Percentiles rank a stretch among this genome's conserved stretches.
phyloP scores from a whole-genome alignment of 352 stramenopile species.

The Globisporangium splendens region DNA sequence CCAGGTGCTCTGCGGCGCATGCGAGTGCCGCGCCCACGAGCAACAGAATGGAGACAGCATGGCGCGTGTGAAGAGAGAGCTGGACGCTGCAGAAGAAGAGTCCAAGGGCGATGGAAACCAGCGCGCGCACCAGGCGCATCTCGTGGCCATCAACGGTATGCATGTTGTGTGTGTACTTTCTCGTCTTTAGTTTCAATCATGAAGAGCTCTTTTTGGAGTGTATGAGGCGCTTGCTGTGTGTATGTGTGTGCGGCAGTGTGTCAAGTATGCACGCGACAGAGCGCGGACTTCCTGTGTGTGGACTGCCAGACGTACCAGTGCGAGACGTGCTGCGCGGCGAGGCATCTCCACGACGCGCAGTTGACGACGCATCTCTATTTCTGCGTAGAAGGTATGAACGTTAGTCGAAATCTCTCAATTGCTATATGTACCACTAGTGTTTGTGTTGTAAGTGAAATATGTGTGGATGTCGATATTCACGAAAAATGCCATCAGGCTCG shows the following conservation, averaged over 20 bases:
- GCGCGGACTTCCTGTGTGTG: constrained; percentile 50
- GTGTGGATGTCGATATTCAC: background rate
- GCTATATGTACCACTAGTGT: background rate
- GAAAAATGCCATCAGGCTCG: constrained; percentile 25
- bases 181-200: background rate
- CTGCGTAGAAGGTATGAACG: constrained; percentile 44
- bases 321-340: constrained; percentile 41
- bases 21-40: constrained; percentile 41
- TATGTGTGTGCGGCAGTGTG: constrained; percentile 34
- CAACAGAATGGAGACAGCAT: constrained; percentile 1
- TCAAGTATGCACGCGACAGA: constrained; percentile 38
- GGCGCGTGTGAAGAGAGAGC: background rate
- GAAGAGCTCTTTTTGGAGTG: background rate
- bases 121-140: constrained; percentile 41
- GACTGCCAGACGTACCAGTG: constrained; percentile 58
- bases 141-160: constrained; percentile 45
- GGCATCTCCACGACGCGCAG: constrained; percentile 25
- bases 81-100: constrained; percentile 31
- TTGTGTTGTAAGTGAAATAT: background rate
- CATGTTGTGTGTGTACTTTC: constrained; percentile 10
- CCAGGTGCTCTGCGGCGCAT: constrained; percentile 40
- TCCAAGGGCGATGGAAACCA: constrained; percentile 28
- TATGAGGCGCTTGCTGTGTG: too few species aligned
- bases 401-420: too few species aligned
- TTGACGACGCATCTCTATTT: constrained; percentile 45